These are phyloP conservation scores for Cyberlindnera mycetangii DNA, from an alignment of 805 yeast species.

Conservation along the genomic window DNA sequence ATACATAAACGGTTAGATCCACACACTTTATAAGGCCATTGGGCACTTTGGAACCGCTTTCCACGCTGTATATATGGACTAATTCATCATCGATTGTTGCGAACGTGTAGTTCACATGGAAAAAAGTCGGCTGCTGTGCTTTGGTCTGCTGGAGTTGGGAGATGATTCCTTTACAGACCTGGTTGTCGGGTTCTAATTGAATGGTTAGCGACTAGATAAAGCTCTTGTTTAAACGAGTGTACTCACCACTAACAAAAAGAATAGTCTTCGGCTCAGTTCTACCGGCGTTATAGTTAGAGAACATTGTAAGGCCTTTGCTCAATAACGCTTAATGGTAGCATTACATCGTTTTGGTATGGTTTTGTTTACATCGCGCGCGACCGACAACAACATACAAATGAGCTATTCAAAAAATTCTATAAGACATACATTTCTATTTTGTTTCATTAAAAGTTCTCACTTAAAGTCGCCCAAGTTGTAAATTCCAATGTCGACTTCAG, in stretches of 20 bases:
- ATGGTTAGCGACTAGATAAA: too few species aligned
- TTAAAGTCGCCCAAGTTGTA: slow-evolving; percentile 35
- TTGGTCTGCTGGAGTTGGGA: background rate
- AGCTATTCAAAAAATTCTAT: too few species aligned
- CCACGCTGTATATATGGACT: slow-evolving; percentile 1
- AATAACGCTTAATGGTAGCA: too few species aligned
- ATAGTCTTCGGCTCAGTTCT: background rate
- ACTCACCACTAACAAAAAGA: background rate
- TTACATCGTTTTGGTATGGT: too few species aligned
- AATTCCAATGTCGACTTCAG: slow-evolving; percentile 68
- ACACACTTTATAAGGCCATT: background rate
- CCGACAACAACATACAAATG: too few species aligned
- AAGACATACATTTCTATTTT: too few species aligned
- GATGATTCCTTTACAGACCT: background rate
- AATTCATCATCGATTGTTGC: background rate
- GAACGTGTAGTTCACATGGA: slow-evolving; percentile 22
- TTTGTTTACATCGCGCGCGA: too few species aligned
- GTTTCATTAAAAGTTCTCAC: background rate
- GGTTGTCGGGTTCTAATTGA: background rate
- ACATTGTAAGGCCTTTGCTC: background rate
- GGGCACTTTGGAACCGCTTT: background rate
- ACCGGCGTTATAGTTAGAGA: background rate
- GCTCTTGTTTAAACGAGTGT: too few species aligned
- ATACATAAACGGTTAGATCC: slow-evolving; percentile 12
- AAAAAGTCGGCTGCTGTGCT: background rate